Evolutionary conservation across 2,329 filamentous ascomycete genomes (phyloP).

Genomic region (Colletotrichum orchidophilum): DNA sequence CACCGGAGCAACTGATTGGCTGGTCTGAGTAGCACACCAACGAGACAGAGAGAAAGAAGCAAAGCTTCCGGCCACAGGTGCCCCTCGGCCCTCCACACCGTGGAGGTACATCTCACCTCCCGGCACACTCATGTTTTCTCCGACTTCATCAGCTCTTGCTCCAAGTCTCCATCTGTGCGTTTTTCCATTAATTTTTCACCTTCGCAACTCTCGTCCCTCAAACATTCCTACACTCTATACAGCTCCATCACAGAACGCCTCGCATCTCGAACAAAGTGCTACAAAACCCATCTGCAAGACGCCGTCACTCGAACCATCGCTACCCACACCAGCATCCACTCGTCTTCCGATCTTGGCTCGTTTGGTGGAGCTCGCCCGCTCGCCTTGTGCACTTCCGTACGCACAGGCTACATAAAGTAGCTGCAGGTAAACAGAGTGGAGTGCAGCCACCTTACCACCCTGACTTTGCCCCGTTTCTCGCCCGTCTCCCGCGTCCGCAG

Average conservation of each 20-base stretch:
- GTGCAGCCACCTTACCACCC: slow-evolving; percentile 10
- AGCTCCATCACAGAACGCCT: neutral
- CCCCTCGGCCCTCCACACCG: neutral
- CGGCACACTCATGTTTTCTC: neutral
- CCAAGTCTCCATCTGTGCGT: neutral
- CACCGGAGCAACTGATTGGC: slow-evolving; percentile 14
- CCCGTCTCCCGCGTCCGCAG: slow-evolving; percentile 25
- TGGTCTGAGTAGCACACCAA: neutral
- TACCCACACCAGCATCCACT: slow-evolving; percentile 11
- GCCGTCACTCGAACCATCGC: slow-evolving; percentile 16
- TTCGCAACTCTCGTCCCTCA: neutral
- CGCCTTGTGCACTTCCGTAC: slow-evolving; percentile 21
- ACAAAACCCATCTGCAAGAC: neutral
- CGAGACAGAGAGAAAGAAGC: slow-evolving; percentile 13
- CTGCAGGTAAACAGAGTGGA: slow-evolving; percentile 34
- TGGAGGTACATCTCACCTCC: neutral
- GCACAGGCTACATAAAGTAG: slow-evolving; percentile 24
- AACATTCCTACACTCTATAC: neutral
- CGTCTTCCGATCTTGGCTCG: slow-evolving; percentile 28
- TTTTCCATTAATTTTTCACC: neutral
- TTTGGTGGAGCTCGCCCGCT: slow-evolving; percentile 29
- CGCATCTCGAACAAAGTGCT: too few relatives aligned
- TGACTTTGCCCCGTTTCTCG: slow-evolving; percentile 26
- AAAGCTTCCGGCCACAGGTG: slow-evolving; percentile 18
- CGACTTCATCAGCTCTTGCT: neutral